Base-by-base conservation (phyloP, 352 stramenopile genomes). In the Phytophthora cryptogea region DNA sequence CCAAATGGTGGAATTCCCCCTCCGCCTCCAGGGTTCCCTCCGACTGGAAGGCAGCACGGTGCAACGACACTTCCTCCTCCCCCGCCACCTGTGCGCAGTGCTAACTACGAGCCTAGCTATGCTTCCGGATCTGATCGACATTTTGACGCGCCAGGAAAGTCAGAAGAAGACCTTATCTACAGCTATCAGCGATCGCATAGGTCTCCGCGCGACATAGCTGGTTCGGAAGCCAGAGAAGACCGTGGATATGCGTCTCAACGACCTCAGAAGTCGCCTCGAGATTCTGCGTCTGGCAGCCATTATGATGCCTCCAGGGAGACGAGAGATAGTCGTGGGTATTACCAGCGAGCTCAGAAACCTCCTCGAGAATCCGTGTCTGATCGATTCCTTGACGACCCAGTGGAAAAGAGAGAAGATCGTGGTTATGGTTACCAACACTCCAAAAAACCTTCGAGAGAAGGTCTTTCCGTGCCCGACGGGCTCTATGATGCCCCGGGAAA, bases 271-370 rank as follows among this genome's bases (percentile, higher is more conserved):
- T 51, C 50, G 16, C 47, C 41, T 20, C 52, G 27, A 52, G 65
- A 69, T 10, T 31, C 20, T 36, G 36, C 44, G 39, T 20, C 42
- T 52, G 46, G 50, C 3, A 51, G 33, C 33, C 54, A 47, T 1
- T 51, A 64, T 57, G 62, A 68, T 20, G 45, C 27, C 3, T 17
- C 14, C 17, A 48, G 9, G 20, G 61, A 70, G 17, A n/a, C 17
- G 23, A 35, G 56, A 65, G 62, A 71, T 46, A 57, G 68, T 62
- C 66, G 42, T 62, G 61, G 54, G 8, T 71, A 74, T 45, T 67
- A 63, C 49, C 49, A 62, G 17, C 53, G 27, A 9, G 23, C 30
- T 31, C 56, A 61, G 26, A 66, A 60, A 37, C 35, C 42, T 37
- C 14, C 52, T 5, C 59, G 28, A 16, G 35, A 46, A 13, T 46